Evolutionary conservation across 306 rosid genomes (phyloP).

Genomic region (Castanospermum australe): DNA sequence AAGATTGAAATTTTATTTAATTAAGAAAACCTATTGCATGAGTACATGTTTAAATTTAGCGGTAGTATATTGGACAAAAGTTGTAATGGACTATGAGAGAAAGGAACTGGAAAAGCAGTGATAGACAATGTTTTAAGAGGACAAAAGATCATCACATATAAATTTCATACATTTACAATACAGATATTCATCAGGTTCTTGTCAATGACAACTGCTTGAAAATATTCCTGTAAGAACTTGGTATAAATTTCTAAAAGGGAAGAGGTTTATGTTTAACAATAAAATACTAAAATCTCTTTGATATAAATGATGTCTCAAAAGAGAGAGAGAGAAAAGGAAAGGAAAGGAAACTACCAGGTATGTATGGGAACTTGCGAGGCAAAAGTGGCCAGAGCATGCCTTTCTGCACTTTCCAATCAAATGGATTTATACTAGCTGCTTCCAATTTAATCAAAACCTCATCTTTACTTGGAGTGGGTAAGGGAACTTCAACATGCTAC

Average conservation of each 20-base stretch:
- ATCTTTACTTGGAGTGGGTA: constrained; percentile 58
- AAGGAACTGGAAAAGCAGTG: background rate
- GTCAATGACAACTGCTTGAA: background rate
- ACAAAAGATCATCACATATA: background rate
- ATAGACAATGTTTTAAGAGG: background rate
- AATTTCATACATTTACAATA: background rate
- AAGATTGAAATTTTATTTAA: background rate
- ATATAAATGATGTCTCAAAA: background rate
- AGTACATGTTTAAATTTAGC: background rate
- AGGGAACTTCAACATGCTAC: constrained; percentile 67
- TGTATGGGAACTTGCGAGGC: constrained; percentile 66
- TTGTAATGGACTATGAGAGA: background rate
- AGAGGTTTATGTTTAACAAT: background rate
- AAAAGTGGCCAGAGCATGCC: constrained; percentile 57
- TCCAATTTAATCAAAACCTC: constrained; percentile 73
- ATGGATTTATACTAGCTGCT: constrained; percentile 71
- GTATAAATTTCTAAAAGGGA: background rate
- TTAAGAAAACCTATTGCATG: background rate
- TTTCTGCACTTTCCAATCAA: constrained; percentile 83
- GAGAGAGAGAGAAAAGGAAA: background rate
- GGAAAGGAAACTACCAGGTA: constrained; percentile 56
- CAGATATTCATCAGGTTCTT: background rate
- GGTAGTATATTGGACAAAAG: background rate
- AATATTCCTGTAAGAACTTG: background rate
- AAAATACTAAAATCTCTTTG: background rate